These are phyloP conservation scores for Entomortierella parvispora DNA, from an alignment of 192 early-diverging fungal genomes.

Conservation along the genomic window DNA sequence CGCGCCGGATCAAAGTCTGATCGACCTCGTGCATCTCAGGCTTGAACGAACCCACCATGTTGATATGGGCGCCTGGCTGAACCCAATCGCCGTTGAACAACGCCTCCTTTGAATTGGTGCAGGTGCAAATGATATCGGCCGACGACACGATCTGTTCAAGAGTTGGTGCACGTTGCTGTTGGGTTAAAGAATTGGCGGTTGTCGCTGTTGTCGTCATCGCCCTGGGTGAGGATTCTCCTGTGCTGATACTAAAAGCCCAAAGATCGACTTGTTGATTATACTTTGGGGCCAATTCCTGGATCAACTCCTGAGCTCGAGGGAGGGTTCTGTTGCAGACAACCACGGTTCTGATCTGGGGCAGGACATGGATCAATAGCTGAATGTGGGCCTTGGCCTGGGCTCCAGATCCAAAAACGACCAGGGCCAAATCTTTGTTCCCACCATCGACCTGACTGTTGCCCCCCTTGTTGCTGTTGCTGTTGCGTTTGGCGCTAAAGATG, in stretches of 20 bases:
- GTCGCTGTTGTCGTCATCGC: background rate
- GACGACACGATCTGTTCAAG: conserved; percentile 44
- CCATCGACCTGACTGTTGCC: too few species aligned
- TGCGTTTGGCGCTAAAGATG: conserved; percentile 27
- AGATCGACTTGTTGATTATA: conserved; percentile 20
- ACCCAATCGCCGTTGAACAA: conserved; percentile 57
- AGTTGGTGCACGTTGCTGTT: background rate
- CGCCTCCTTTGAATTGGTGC: conserved; percentile 56
- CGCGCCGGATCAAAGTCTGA: conserved; percentile 40
- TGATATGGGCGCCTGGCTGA: conserved; percentile 55
- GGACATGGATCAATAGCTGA: conserved; percentile 54
- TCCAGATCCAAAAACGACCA: conserved; percentile 63
- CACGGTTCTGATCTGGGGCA: conserved; percentile 51
- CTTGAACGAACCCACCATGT: conserved; percentile 61
- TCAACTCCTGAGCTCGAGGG: conserved; percentile 37
- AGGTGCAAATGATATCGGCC: conserved; percentile 64
- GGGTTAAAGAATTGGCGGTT: conserved; percentile 1
- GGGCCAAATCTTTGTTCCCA: conserved; percentile 10
- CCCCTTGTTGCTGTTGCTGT: background rate
- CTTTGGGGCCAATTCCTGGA: conserved; percentile 19
- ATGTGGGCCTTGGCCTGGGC: conserved; percentile 62
- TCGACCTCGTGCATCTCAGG: conserved; percentile 65
- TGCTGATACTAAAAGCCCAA: conserved; percentile 32
- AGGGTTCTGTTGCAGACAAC: conserved; percentile 58
- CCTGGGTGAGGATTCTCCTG: conserved; percentile 26